Conservation (phyloP, 2,329 filamentous ascomycete genomes). For the Hymenoscyphus fructigenus region DNA sequence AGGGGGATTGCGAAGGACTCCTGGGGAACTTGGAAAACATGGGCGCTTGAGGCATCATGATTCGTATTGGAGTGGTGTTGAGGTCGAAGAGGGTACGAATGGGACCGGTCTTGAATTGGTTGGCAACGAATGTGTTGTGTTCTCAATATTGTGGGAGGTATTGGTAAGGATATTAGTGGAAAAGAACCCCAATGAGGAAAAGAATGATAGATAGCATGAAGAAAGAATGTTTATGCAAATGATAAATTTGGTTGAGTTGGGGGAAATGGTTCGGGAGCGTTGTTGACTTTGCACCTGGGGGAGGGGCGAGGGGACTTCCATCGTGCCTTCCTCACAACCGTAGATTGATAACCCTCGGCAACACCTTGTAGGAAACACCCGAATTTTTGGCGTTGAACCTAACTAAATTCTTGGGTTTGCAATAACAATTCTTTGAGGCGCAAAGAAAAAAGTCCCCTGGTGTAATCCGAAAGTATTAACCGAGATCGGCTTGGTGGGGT, state of each 20-base stretch:
- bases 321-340: not conserved
- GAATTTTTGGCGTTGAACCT: no score
- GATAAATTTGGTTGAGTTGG: not conserved
- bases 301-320: not conserved
- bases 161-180: not conserved
- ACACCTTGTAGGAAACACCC: no score
- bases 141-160: not conserved
- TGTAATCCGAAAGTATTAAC: no score
- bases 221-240: no score
- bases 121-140: not conserved
- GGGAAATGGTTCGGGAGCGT: not conserved
- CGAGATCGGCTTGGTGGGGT: no score
- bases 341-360: not conserved
- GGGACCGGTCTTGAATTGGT: not conserved
- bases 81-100: no score
- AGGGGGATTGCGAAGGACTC: not conserved
- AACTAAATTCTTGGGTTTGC: no score
- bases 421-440: no score
- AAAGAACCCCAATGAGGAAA: not conserved
- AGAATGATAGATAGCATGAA: no score
- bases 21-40: not conserved
- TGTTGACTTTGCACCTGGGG: not conserved
- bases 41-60: not conserved
- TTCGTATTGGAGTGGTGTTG: not conserved
- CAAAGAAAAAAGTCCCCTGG: no score